phyloP scores from a whole-genome alignment of 345 rosid species.

The Camelina hispida region DNA sequence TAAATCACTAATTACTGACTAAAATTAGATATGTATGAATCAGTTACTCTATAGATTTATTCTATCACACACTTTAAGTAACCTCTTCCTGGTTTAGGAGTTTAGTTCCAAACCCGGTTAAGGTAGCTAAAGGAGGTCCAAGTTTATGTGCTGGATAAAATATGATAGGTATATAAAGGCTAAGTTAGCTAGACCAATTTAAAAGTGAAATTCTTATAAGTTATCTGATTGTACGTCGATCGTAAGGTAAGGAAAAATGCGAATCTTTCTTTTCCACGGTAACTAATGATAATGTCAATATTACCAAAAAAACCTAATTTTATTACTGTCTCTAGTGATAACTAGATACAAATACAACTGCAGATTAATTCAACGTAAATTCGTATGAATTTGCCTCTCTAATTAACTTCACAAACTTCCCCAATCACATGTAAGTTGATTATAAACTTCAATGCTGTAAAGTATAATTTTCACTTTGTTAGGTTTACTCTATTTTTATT shows the following conservation, averaged over 20 bases:
- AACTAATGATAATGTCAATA: neutral
- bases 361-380: neutral
- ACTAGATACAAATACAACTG: neutral
- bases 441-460: no score
- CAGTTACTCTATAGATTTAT: neutral
- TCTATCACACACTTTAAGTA: neutral
- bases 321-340: neutral
- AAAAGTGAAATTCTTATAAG: neutral
- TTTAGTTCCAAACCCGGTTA: slow-evolving; percentile 7
- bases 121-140: neutral
- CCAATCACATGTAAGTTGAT: neutral
- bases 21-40: neutral
- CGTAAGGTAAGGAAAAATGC: neutral
- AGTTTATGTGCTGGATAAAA: neutral
- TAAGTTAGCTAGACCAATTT: neutral
- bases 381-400: neutral
- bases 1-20: neutral
- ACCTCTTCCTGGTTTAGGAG: no score
- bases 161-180: neutral
- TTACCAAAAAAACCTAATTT: neutral
- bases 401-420: neutral
- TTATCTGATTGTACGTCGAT: neutral
- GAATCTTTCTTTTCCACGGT: neutral
- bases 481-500: neutral
- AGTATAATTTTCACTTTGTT: neutral